Evolutionary conservation across 176 grass and related monocot species (phyloP).

Genomic region (Carex pumila): DNA sequence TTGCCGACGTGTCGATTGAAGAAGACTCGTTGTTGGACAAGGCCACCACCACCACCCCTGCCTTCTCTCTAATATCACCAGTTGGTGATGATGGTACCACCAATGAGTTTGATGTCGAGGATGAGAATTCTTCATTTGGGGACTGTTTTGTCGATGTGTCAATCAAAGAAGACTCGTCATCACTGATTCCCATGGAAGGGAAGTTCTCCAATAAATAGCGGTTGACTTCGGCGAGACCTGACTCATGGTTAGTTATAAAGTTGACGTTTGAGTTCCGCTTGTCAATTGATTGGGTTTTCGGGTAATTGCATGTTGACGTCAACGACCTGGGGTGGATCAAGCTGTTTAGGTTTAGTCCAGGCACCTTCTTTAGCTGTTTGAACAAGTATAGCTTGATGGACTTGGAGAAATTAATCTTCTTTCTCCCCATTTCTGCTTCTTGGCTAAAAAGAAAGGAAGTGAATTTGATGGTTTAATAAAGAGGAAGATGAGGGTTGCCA

Average conservation of each 20-base stretch:
- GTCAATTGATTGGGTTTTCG: conserved; percentile 37
- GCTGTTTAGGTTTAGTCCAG: conserved; percentile 27
- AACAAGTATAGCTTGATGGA: conserved; percentile 43
- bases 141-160: conserved; percentile 9
- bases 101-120: background rate
- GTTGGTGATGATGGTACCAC: background rate
- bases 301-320: conserved; percentile 55
- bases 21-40: conserved; percentile 30
- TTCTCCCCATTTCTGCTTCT: conserved; percentile 24
- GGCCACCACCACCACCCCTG: conserved; percentile 28
- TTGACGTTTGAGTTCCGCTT: background rate
- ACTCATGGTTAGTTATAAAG: background rate
- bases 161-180: background rate
- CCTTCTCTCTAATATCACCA: background rate
- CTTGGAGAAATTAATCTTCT: conserved; percentile 35
- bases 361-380: conserved; percentile 52
- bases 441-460: background rate
- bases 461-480: background rate
- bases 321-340: conserved; percentile 25
- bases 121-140: background rate
- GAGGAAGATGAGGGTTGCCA: background rate
- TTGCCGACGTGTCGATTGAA: conserved; percentile 9
- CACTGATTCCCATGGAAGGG: conserved; percentile 37
- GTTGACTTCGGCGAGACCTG: conserved; percentile 69
- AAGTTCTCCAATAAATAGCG: conserved; percentile 63